Evolutionary conservation across 2,329 filamentous ascomycete genomes (phyloP), one percentile per base, ranked within the genome.

Genomic region (Colletotrichum lupini): DNA sequence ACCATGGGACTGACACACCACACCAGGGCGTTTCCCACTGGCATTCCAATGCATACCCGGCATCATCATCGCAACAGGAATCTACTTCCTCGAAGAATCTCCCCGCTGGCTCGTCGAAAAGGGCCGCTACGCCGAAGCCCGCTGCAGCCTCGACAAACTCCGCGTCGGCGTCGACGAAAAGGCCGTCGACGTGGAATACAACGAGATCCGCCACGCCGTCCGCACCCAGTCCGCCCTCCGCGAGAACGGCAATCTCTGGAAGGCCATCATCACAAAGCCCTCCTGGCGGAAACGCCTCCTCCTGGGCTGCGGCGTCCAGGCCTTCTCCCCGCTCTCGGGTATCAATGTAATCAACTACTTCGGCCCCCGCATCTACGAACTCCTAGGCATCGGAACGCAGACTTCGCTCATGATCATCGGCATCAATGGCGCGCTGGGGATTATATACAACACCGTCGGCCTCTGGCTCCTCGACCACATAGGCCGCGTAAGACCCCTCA

Each of bases 371-470:
- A 83, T 87, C 46, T 87, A 87, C 75, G 77, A 79, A 14, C 80
- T 83, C 4, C 80, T 87, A 0, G 85, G 85, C 7, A 83, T 88
- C 55, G 77, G 79, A 2, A 84, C 81, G 0, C 82, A 82, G 8
- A 85, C 81, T 1, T 85, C 86, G 0, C 82, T 88, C 4, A 83
- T 88, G 80, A 86, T 88, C 60, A 85, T 87, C 73, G 87, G 86
- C 4, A 84, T 88, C 74, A 86, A 83, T 76, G 86, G 86, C 28
- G 85, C 86, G 1, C 80, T 89, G 8, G 85, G 86, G 0, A 85
- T 85, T 35, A 77, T 86, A 26, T 88, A 85, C 82, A 86, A 86
- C 73, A 85, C 83, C 1, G 76, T 87, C 6, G 85, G 85, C 62
- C 82, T 88, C 71, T 77, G 79, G 42, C 77, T 86, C 55, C 77